Base-by-base conservation (phyloP, 805 yeast genomes). In the Yamadazyma sp. region DNA sequence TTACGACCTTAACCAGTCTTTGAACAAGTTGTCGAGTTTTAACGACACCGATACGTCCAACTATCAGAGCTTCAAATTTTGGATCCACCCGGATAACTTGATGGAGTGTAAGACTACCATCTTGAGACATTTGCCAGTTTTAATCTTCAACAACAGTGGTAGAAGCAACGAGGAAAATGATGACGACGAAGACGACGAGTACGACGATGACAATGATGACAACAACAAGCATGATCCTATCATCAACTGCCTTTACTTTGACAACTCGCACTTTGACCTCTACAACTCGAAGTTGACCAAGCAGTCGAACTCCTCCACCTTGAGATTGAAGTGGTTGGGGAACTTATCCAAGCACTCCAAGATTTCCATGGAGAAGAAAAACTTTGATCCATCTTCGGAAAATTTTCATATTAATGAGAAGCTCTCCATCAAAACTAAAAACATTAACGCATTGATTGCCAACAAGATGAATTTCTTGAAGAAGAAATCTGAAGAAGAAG, bases 91-190 rank as follows among this genome's bases (percentile, higher is more conserved):
- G n/a, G 99, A 93, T 30, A 57, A 59, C 41, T 60, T 93, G 57
- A 90, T 91, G 96, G 98, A 91, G 65, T 96, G 90, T 39, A 91
- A 91, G 67, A 88, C 98, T n/a, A 80, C 89, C 42, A 86, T 91
- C 48, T 75, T 91, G 57, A 83, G 98, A 59, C 95, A 88, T 53
- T 75, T 91, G 48, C 99, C 99, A 1, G 95, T 90, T 5, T 73
- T 91, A 45, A 84, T 91, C 32, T 93, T 89, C 55, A 60, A 51
- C 12, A 15, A 23, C 6, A 33, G 23, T 27, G 24, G 28, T 2
- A 9, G 13, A 2, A 32, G 31, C 6, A 17, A 26, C 14, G 38
- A 33, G 1, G 20, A 18, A 37, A 70, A 68, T 32, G 76, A 67
- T 31, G 79, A 73, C 40, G 77, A 73, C 28, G 66, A 58, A 28